Conservation (phyloP, 1,284 basidiomycete genomes). For the Cystobasidium slooffiae region DNA sequence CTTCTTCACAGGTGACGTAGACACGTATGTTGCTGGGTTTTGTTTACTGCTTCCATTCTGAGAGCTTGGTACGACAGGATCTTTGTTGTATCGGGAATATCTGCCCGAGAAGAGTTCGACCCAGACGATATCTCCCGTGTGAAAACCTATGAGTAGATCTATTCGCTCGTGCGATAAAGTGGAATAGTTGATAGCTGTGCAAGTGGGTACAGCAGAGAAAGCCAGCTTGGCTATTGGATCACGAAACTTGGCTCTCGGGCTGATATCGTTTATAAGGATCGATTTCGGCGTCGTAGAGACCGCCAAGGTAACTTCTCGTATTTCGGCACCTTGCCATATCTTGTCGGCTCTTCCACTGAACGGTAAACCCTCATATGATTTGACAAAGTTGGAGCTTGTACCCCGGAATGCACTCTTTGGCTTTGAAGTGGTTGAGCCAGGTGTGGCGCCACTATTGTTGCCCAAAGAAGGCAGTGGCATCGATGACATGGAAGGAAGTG, state of each 20-base stretch:
- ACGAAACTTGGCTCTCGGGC: conserved; percentile 23
- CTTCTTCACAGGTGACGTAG: conserved; percentile 33
- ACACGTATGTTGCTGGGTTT: conserved; percentile 1
- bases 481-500: conserved; percentile 32
- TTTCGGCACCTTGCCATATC: conserved; percentile 61
- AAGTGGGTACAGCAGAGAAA: conserved; percentile 84
- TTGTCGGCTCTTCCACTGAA: conserved; percentile 45
- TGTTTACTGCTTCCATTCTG: conserved; percentile 13
- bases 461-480: conserved; percentile 18
- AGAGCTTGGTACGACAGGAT: background rate
- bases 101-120: conserved; percentile 68
- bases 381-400: conserved; percentile 49
- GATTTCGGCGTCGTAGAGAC: conserved; percentile 46
- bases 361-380: conserved; percentile 47
- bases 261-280: conserved; percentile 32
- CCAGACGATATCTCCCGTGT: conserved; percentile 90
- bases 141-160: conserved; percentile 91
- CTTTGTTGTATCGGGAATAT: conserved; percentile 88
- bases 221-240: conserved; percentile 83
- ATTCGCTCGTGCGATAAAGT: conserved; percentile 77
- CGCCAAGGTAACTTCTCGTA: conserved; percentile 56
- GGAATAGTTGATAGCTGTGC: conserved; percentile 79
- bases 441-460: background rate
- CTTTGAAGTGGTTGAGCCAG: conserved; percentile 36
- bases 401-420: conserved; percentile 48